Evolutionary conservation across 2,329 filamentous ascomycete species (phyloP).

Genomic region (Penicillium sp.): DNA sequence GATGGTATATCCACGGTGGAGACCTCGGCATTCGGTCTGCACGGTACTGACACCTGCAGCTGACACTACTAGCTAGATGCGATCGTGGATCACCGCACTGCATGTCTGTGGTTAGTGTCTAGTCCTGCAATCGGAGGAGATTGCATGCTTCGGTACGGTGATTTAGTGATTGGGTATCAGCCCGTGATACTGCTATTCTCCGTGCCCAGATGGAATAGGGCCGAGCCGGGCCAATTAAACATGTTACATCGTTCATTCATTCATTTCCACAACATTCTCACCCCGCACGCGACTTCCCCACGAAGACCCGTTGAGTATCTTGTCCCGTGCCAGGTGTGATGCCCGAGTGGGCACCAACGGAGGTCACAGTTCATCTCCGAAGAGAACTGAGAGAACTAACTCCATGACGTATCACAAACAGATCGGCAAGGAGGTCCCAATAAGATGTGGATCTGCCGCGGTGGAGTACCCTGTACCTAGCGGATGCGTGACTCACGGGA

Average conservation of each 20-base stretch:
- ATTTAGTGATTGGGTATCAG: background rate
- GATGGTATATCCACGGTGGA: background rate
- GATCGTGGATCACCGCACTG: background rate
- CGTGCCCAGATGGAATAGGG: background rate
- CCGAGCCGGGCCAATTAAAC: background rate
- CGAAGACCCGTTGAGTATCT: background rate
- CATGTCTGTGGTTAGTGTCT: background rate
- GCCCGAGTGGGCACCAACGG: background rate
- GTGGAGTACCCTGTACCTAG: background rate
- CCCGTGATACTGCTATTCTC: constrained; percentile 1
- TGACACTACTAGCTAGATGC: background rate
- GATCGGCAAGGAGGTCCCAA: constrained; percentile 10
- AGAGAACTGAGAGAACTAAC: background rate
- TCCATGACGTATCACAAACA: constrained; percentile 3
- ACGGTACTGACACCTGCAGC: background rate
- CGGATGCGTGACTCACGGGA: background rate
- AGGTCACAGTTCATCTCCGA: background rate
- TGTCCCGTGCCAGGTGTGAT: background rate
- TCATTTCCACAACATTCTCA: background rate
- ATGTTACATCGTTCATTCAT: constrained; percentile 8
- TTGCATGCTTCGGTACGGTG: background rate
- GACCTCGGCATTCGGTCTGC: background rate
- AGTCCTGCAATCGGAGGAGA: background rate
- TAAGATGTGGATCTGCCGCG: background rate
- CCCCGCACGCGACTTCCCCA: background rate